A percentile compares a stretch with the other conserved stretches of the same genome.
Evolutionary conservation across 2,329 filamentous ascomycete species (phyloP).

Genomic region (Talaromyces sp.): DNA sequence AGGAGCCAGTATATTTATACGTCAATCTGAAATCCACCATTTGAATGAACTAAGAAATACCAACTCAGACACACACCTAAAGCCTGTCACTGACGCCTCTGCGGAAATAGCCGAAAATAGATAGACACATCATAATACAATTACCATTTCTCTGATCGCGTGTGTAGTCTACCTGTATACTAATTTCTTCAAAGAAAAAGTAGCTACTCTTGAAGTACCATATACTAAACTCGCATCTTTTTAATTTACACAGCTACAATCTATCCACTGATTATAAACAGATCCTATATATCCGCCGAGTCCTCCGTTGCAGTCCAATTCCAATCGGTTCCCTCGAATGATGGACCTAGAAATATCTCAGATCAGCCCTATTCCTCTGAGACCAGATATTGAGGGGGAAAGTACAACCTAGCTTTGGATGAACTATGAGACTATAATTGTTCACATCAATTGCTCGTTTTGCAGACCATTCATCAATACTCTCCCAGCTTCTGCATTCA

Average conservation of each 20-base stretch:
- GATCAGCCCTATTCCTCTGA: neutral
- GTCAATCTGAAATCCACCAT: neutral
- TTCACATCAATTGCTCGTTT: neutral
- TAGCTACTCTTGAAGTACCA: too few relatives aligned
- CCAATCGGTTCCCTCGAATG: neutral
- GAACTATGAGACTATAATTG: neutral
- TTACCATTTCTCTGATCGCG: too few relatives aligned
- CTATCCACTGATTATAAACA: neutral
- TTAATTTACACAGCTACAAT: neutral
- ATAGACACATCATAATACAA: too few relatives aligned
- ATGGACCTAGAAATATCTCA: neutral
- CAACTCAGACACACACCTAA: neutral
- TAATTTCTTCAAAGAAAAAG: too few relatives aligned
- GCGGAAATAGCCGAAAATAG: neutral
- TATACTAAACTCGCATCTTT: neutral
- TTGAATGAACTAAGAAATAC: neutral
- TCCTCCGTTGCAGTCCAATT: neutral
- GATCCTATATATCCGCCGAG: neutral
- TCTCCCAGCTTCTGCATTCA: neutral
- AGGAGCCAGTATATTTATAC: neutral
- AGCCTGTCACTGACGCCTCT: neutral
- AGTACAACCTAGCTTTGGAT: neutral
- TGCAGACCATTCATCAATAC: neutral
- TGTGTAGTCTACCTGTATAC: too few relatives aligned
- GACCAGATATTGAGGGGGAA: neutral